Evolutionary conservation across 2,329 filamentous ascomycete species (phyloP), one percentile per base, ranked within the genome.

Genomic region (Cercospora sojina): DNA sequence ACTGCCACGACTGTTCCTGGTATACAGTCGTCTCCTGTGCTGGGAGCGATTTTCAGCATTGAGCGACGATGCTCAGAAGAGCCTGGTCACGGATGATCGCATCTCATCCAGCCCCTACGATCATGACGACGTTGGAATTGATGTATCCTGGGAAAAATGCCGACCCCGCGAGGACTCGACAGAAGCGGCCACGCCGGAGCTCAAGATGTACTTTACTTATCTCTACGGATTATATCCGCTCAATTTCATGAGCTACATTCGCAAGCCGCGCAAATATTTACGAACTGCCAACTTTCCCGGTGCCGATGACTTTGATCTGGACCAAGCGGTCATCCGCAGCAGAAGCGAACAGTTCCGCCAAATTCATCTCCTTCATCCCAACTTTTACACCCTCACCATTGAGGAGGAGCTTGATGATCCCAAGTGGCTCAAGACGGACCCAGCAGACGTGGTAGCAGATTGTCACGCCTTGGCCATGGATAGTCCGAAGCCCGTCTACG

Each of bases 191-290:
- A 86, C 92, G 2, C 87, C 88, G 5, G 88, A 91, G 67, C 83
- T 94, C 1, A 79, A 88, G 62, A 87, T 89, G 71, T 93, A 92
- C 77, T 95, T 93, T 73, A 93, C 91, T 2, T 89, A 93, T 27
- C 82, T 95, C 0, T 95, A 95, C 72, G 92, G 91, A 0, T 80
- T 95, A 4, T 95, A 94, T 70, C 91, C 91, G 1, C 86, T 94
- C 74, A 94, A 94, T 76, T 92, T 95, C 72, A 90, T 92, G 86
- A 90, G 90, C 77, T 95, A 94, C 75, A 90, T 95, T 68, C 86
- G 91, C 64, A 94, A 94, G 74, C 91, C 91, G 3, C 88, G 92
- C 71, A 87, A 90, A 69, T 94, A 91, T 74, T 81, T 95, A 9
- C 88, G 91, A 56, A 89, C 90, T 73, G 87, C 90, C 47, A 87